These are phyloP conservation scores for Leptodermis oblonga DNA, from an alignment of 257 asterid species.

Conservation along the genomic window DNA sequence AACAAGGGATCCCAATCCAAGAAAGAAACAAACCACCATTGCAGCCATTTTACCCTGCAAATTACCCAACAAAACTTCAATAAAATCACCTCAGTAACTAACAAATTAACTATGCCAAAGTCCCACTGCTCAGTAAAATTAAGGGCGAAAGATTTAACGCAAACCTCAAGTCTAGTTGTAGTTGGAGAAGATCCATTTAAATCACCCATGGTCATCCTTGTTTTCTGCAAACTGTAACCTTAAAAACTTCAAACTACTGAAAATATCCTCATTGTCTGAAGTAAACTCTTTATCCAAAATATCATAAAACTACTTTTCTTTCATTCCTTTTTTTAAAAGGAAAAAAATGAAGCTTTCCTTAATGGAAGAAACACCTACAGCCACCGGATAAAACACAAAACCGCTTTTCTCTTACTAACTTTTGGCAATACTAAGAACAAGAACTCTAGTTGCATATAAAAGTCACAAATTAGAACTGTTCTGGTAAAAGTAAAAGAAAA, in stretches of 20 bases:
- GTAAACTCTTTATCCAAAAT: neutral
- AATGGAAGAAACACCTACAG: neutral
- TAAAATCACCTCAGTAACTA: neutral
- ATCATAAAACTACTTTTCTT: neutral
- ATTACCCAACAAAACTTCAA: neutral
- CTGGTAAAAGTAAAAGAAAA: too few relatives aligned
- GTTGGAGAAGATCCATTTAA: slow-evolving; percentile 18
- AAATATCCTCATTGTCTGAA: neutral
- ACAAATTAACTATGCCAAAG: neutral
- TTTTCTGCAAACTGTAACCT: slow-evolving; percentile 7
- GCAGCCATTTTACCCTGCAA: slow-evolving; percentile 36
- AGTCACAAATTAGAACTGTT: too few relatives aligned
- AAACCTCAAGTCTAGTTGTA: slow-evolving; percentile 73
- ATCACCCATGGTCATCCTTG: slow-evolving; percentile 26
- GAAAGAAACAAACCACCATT: slow-evolving; percentile 26
- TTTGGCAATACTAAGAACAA: neutral
- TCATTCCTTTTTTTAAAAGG: neutral
- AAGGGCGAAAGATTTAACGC: too few relatives aligned
- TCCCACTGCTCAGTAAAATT: neutral
- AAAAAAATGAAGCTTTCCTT: neutral
- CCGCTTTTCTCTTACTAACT: neutral
- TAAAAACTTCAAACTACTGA: neutral
- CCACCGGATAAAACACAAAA: neutral
- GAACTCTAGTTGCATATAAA: too few relatives aligned
- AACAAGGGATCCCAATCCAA: slow-evolving; percentile 37